These are phyloP conservation scores for Trichomonascaceae sp. DNA, from an alignment of 1,139 yeast genomes.

Conservation along the genomic window DNA sequence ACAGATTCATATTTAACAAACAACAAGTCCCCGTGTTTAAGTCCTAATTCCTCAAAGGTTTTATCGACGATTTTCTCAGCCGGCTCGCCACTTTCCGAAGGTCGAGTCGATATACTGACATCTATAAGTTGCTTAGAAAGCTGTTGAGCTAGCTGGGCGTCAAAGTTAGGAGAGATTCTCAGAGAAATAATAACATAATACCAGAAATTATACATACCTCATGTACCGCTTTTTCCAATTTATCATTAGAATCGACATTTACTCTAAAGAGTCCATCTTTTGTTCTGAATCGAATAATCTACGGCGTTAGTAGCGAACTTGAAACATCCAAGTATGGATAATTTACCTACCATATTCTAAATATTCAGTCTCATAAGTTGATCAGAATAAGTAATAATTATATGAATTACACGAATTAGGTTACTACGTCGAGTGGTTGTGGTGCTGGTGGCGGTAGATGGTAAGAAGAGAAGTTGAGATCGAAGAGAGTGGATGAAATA, in stretches of 20 bases:
- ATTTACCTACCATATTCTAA: background rate
- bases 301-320: background rate
- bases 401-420: background rate
- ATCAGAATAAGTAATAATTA: background rate
- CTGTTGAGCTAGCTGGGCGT: slow-evolving; percentile 20
- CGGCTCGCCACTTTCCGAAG: slow-evolving; percentile 45
- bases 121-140: slow-evolving; percentile 22
- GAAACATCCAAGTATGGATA: background rate
- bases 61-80: slow-evolving; percentile 41
- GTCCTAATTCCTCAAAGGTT: slow-evolving; percentile 48
- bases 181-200: slow-evolving; percentile 5
- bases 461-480: background rate
- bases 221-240: slow-evolving; percentile 46
- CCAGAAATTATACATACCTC: slow-evolving; percentile 32
- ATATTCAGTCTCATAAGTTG: background rate
- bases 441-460: background rate
- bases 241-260: slow-evolving; percentile 42
- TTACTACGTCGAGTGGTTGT: background rate
- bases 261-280: slow-evolving; percentile 79
- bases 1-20: slow-evolving; percentile 46
- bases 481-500: background rate
- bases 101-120: slow-evolving; percentile 32
- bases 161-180: background rate
- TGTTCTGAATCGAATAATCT: slow-evolving; percentile 72
- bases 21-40: slow-evolving; percentile 80